Percentiles rank a stretch among this genome's conserved stretches.
Conservation (phyloP, 495 filamentous ascomycete genomes). For the Pyrenula massariospora region DNA sequence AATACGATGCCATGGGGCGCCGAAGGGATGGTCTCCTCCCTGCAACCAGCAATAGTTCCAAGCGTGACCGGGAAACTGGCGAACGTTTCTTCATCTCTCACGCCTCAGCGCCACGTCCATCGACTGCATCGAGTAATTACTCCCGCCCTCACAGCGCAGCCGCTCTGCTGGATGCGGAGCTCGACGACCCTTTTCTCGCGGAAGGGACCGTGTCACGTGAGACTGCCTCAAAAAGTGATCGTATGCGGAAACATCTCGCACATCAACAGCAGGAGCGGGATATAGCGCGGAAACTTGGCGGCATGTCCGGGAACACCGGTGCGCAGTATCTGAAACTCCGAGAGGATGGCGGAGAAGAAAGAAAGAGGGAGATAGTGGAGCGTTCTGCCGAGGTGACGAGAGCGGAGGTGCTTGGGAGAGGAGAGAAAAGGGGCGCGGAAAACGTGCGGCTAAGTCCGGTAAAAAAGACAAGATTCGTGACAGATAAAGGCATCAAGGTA, state of each 20-base stretch:
- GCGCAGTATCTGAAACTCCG: conserved; percentile 63
- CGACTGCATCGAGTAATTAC: conserved; percentile 1
- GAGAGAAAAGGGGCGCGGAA: conserved; percentile 12
- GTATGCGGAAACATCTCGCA: conserved; percentile 53
- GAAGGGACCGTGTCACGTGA: conserved; percentile 33
- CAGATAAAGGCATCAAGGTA: conserved; percentile 61
- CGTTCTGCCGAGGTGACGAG: background rate
- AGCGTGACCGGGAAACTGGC: background rate
- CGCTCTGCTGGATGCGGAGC: conserved; percentile 56
- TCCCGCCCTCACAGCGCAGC: conserved; percentile 40
- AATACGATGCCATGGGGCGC: background rate
- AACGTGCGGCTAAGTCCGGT: conserved; percentile 58
- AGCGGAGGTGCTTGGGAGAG: background rate
- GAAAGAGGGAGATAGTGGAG: background rate
- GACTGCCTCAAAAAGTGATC: conserved; percentile 48
- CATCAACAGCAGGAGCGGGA: conserved; percentile 72
- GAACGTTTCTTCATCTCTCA: background rate
- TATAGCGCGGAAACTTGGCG: conserved; percentile 56
- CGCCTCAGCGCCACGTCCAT: conserved; percentile 23
- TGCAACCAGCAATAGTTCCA: background rate
- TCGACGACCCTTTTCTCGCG: conserved; percentile 43
- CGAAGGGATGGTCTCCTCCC: background rate
- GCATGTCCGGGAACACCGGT: conserved; percentile 53
- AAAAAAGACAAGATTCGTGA: conserved; percentile 79
- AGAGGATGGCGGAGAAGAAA: conserved; percentile 3